A percentile compares a stretch with the other conserved stretches of the same genome.
Conservation (phyloP, 2,329 filamentous ascomycete genomes). For the Atkinsonella texensis region DNA sequence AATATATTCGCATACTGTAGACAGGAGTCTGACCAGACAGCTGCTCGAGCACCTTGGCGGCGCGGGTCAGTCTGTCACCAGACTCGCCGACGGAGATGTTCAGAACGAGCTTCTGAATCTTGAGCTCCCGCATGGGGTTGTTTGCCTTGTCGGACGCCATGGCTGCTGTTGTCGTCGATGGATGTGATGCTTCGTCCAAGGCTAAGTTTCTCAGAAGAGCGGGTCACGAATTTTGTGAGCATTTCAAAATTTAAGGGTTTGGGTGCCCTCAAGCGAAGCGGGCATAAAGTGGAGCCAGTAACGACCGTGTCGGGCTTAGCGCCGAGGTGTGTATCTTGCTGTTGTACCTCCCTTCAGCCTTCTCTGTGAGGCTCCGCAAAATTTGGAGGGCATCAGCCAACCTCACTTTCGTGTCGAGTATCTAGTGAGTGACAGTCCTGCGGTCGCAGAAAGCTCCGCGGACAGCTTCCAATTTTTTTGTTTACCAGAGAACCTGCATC, state of each 20-base stretch:
- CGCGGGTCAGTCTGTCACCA: slow-evolving; percentile 99
- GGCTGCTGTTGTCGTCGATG: slow-evolving; percentile 26
- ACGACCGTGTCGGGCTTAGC: slow-evolving; percentile 14
- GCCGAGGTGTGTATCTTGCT: slow-evolving; percentile 14
- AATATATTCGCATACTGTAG: slow-evolving; percentile 60
- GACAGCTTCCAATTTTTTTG: slow-evolving; percentile 30
- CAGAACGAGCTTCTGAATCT: slow-evolving; percentile 98
- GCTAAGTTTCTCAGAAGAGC: slow-evolving; percentile 16
- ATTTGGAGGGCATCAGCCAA: slow-evolving; percentile 24
- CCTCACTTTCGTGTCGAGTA: slow-evolving; percentile 28
- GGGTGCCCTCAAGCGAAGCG: slow-evolving; percentile 24
- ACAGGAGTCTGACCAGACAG: slow-evolving; percentile 98
- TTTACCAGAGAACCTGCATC: slow-evolving; percentile 20
- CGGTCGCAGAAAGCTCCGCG: slow-evolving; percentile 28
- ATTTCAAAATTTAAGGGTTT: slow-evolving; percentile 28
- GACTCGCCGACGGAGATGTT: slow-evolving; percentile 99
- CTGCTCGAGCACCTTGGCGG: slow-evolving; percentile 99
- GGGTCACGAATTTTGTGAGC: slow-evolving; percentile 23
- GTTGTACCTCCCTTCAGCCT: slow-evolving; percentile 25
- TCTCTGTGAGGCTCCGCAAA: slow-evolving; percentile 33
- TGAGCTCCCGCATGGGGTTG: slow-evolving; percentile 99
- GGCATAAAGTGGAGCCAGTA: slow-evolving; percentile 10
- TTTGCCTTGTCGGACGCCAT: slow-evolving; percentile 66
- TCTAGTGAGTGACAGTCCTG: slow-evolving; percentile 23
- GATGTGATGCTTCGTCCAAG: slow-evolving; percentile 23